Evolutionary conservation across 208 protist genomes (phyloP), one percentile per base, ranked within the genome.

Genomic region (Leishmania gerbilli): DNA sequence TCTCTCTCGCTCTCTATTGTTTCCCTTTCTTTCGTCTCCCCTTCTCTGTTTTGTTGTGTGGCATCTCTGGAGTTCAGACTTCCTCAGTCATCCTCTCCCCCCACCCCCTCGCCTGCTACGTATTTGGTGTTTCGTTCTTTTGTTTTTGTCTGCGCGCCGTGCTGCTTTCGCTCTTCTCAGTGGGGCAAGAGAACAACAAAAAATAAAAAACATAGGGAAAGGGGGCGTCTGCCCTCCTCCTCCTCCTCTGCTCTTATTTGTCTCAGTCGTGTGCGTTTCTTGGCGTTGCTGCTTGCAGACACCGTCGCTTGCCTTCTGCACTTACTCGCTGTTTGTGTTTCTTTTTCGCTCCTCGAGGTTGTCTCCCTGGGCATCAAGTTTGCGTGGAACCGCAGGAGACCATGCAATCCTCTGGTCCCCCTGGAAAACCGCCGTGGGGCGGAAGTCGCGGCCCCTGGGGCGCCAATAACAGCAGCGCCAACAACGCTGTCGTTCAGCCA

Each of bases 371-470:
- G 21, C 51, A 37, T 55, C 49, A 15, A 24, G 17, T 7, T 19
- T 62, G n/a, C 19, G 27, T 31, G n/a, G 74, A 31, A 3, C 37
- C 6, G 7, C 53, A 27, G 17, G 2, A 21, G 37, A 53, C 24
- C 11, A 79, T 79, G 76, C 76, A 72, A n/a, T 49, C 60, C 27
- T 79, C 76, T 19, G 60, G 60, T 34, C 62, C 76, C 8, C 60
- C 76, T 60, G 76, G 40, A 11, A 51, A 53, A 1, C 60, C 24
- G 64, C 60, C 45, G 42, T 47, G 80, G 31, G 72, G 80, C n/a
- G 47, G 69, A n/a, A 49, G 60, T 74, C 62, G 47, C 42, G 47
- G 31, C 51, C 53, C n/a, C 65, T 71, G 74, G 72, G 67, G 55
- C 21, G 49, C 51, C 58, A 60, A 55, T 71, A 74, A 75, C 42